Percentiles rank a stretch among this genome's conserved stretches.
phyloP scores from a whole-genome alignment of 345 rosid genomes.

The Jatropha curcas region DNA sequence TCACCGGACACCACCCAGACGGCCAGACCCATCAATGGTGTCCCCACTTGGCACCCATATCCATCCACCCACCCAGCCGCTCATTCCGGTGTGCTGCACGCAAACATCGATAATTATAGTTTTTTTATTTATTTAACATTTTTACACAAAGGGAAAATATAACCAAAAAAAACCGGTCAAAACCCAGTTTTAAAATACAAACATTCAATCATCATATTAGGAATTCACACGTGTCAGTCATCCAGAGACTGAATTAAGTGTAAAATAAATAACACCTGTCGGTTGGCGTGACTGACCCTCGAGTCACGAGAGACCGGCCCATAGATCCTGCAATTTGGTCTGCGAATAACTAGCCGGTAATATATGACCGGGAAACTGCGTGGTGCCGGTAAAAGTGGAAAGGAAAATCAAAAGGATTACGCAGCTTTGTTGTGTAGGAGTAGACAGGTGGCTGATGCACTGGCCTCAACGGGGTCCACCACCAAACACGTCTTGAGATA shows the following conservation, averaged over 20 bases:
- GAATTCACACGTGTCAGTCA: conserved; percentile 11
- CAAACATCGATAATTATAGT: conserved; percentile 1
- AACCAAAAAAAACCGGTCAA: conserved; percentile 14
- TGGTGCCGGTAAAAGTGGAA: background rate
- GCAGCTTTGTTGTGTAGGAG: background rate
- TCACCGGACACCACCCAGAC: conserved; percentile 16
- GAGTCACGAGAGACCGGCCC: conserved; percentile 25
- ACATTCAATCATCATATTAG: background rate
- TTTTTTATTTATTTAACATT: background rate
- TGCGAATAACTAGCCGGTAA: conserved; percentile 6
- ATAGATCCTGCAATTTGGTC: conserved; percentile 30
- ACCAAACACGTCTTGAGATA: background rate
- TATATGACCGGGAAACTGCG: conserved; percentile 20
- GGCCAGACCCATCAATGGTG: conserved; percentile 15
- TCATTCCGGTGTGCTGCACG: conserved; percentile 1
- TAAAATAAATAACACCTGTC: conserved; percentile 34
- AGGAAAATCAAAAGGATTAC: background rate
- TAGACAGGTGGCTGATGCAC: conserved; percentile 9
- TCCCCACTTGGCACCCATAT: conserved; percentile 29
- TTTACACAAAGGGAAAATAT: background rate
- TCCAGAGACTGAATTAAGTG: background rate
- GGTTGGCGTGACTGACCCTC: conserved; percentile 30
- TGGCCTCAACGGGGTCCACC: background rate
- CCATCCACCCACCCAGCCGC: conserved; percentile 8
- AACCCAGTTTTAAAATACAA: background rate